Evolutionary conservation across 2,329 filamentous ascomycete species (phyloP), one percentile per base, ranked within the genome.

Genomic region (Colletotrichum orchidophilum): DNA sequence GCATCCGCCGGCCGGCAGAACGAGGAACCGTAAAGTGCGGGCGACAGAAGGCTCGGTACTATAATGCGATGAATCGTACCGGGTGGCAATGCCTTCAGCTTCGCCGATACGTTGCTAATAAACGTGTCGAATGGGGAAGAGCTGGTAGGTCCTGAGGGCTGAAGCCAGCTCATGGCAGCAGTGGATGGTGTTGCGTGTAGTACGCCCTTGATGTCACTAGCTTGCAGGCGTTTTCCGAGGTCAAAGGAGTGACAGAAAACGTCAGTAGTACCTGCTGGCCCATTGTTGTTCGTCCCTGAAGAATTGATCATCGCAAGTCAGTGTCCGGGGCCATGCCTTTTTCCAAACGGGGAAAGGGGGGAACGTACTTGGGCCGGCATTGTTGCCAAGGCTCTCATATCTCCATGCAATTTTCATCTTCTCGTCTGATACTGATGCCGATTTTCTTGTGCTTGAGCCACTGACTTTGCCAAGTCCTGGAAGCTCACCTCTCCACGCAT

Each of bases 341-440:
- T 15, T 35, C 13, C n/a, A 63, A 7, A 13, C 27, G 6, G 35
- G 5, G n/a, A 26, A 27, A n/a, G 42, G n/a, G 31, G 13, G n/a
- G 21, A 4, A 71, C 70, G 53, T 72, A 73, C 75, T 71, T 72
- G 63, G 73, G 54, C 73, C 66, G 42, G 71, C 8, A 29, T 58
- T 42, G 13, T 33, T 66, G 26, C 61, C 93, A 63, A 98, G 82
- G 39, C 91, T 89, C 81, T 98, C 95, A 83, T 99, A 99, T 80
- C 96, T 89, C 96, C 96, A 99, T 3, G 96, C 96, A 84, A 99
- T 99, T 84, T 97, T 98, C 96, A 99, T 98, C 81, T 92, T 95
- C 73, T 96, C 93, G 15, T 87, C 86, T 2, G 81, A 77, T 3
- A 79, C 75, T 18, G 78, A 65, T 49, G 85, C 83, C 35, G 86